Evolutionary conservation across 192 early-diverging fungal species (phyloP), one percentile per base, ranked within the genome.

Genomic region (Linnemannia schmuckeri): DNA sequence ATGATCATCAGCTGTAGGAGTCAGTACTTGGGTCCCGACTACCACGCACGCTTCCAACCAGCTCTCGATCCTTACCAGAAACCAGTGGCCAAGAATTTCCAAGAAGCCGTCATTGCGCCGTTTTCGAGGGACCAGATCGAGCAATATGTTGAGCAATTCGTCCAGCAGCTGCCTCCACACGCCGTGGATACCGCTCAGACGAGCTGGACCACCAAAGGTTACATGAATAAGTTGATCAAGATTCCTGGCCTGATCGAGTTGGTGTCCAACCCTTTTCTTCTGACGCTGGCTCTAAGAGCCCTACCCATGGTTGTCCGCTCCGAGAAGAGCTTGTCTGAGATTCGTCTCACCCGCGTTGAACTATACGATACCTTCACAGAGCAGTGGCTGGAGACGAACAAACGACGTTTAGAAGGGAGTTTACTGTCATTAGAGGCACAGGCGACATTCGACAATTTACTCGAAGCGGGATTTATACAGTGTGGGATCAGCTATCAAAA

Each of bases 291-390:
- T 3, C 17, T 76, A 8, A 41, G 22, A 61, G 22, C 61, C 1
- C 33, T 76, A 17, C 75, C 75, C 54, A 6, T 13, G 1, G 22
- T 76, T 1, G 7, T 40, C 22, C 37, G n/a, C 18, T 15, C 47
- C 27, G 33, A 41, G 8, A 3, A 52, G 22, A 41, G 38, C 3
- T 33, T 55, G 9, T 70, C 70, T 4, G 18, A 5, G n/a, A 30
- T 35, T 13, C 27, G 13, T 5, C 3, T 72, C 20, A 71, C 77
- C 8, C 42, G 77, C 17, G 52, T 70, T 30, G 70, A 9, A 17
- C 27, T 79, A 0, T 72, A 57, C 38, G 77, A 79, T 49, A 70
- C 42, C 15, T 79, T 72, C 35, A 49, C 49, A 4, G 24, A 46
- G 0, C 1, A 70, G 4, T 70, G 68, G 63, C 30, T 79, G 46